These are phyloP conservation scores for Uronychia setigera DNA, from an alignment of 73 alveolate species.

Conservation along the genomic window DNA sequence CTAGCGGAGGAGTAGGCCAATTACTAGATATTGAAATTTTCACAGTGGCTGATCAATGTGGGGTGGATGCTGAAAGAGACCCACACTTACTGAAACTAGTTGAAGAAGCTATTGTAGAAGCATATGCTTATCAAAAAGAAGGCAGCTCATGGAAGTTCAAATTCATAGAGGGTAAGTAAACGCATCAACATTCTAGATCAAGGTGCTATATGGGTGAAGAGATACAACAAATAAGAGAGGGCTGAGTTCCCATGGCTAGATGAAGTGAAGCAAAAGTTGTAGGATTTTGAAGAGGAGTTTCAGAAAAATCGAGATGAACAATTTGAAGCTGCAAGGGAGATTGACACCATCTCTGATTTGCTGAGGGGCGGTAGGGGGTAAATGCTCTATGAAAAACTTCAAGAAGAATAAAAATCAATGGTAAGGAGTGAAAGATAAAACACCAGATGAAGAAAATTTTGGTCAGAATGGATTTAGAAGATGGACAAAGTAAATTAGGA, in stretches of 20 bases:
- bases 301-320: not conserved
- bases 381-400: not conserved
- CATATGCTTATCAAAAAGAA: not conserved
- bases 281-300: not conserved
- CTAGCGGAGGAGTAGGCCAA: not conserved
- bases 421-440: not conserved
- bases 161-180: not conserved
- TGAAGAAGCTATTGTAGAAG: not conserved
- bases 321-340: not conserved
- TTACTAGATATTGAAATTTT: not conserved
- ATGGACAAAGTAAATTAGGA: too few species aligned
- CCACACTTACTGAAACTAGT: not conserved
- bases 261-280: not conserved
- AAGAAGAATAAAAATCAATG: not conserved
- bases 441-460: not conserved
- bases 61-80: not conserved
- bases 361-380: not conserved
- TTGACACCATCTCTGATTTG: not conserved
- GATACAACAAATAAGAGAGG: too few species aligned
- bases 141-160: not conserved
- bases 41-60: not conserved
- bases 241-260: not conserved
- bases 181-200: not conserved
- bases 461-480: too few species aligned
- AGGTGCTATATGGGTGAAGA: not conserved